Conservation (phyloP, 192 early-diverging fungal species). For the Gaertneriomyces sp. region DNA sequence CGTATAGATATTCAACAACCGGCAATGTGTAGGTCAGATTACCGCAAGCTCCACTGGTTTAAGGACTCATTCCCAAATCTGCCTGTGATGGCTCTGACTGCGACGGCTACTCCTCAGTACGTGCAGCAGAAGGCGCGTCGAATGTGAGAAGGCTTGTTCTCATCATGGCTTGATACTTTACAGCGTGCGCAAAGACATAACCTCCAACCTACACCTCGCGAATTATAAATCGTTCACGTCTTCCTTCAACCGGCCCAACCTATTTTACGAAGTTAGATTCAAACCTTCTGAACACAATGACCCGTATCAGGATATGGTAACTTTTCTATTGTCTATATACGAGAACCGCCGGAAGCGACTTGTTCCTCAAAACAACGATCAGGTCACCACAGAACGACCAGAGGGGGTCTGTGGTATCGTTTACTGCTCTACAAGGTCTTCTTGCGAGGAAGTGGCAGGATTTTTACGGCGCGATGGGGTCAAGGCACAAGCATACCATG, state of each 20-base stretch:
- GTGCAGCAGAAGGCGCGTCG: background rate
- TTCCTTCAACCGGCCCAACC: slow-evolving; percentile 46
- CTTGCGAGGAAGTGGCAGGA: slow-evolving; percentile 40
- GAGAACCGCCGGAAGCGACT: slow-evolving; percentile 23
- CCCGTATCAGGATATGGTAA: slow-evolving; percentile 31
- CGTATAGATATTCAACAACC: background rate
- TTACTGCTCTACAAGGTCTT: slow-evolving; percentile 44
- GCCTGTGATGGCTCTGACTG: slow-evolving; percentile 75
- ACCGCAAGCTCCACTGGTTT: slow-evolving; percentile 42
- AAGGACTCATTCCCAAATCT: slow-evolving; percentile 52
- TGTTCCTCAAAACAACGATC: background rate
- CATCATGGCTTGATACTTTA: background rate
- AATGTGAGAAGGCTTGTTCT: background rate
- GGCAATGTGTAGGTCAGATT: slow-evolving; percentile 28
- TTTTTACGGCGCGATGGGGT: slow-evolving; percentile 32
- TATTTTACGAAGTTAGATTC: slow-evolving; percentile 49
- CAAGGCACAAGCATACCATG: slow-evolving; percentile 42
- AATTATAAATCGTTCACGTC: slow-evolving; percentile 25
- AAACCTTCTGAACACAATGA: slow-evolving; percentile 32
- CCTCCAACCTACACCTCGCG: slow-evolving; percentile 38
- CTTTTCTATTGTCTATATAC: slow-evolving; percentile 30
- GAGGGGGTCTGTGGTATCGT: slow-evolving; percentile 47
- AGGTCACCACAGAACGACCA: slow-evolving; percentile 9
- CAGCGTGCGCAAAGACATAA: slow-evolving; percentile 39
- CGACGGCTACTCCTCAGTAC: slow-evolving; percentile 54